Percentiles rank a stretch among this genome's conserved stretches.
Conservation (phyloP, 768 basidiomycete species). For the Collybia nuda region DNA sequence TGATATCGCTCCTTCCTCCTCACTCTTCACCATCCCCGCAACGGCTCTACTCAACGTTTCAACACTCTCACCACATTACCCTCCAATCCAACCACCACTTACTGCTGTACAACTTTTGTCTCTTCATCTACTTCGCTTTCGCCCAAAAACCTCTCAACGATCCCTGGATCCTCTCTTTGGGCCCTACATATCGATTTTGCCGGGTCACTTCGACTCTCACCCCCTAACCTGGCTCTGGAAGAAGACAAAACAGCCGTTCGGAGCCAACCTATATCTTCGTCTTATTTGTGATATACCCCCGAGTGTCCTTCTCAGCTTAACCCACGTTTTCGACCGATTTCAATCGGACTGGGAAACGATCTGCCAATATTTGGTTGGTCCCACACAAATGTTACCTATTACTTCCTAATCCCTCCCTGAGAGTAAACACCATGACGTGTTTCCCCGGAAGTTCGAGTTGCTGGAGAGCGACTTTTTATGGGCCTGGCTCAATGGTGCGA, state of each 20-base stretch:
- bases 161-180: slow-evolving; percentile 60
- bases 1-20: slow-evolving; percentile 45
- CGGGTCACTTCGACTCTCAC: slow-evolving; percentile 70
- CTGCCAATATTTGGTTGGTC: slow-evolving; percentile 51
- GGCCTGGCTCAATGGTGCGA: slow-evolving; percentile 88
- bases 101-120: slow-evolving; percentile 77
- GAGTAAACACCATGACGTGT: neutral
- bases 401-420: no score
- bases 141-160: slow-evolving; percentile 38
- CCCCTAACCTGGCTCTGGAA: slow-evolving; percentile 76
- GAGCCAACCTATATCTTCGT: slow-evolving; percentile 13
- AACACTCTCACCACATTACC: slow-evolving; percentile 66
- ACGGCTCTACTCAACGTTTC: slow-evolving; percentile 68
- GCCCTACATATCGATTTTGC: slow-evolving; percentile 80
- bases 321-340: slow-evolving; percentile 47
- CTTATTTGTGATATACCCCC: slow-evolving; percentile 51
- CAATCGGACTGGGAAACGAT: slow-evolving; percentile 58
- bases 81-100: slow-evolving; percentile 33
- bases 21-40: slow-evolving; percentile 71
- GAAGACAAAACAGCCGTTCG: slow-evolving; percentile 5
- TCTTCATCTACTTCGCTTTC: slow-evolving; percentile 75
- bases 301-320: slow-evolving; percentile 38
- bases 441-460: slow-evolving; percentile 3
- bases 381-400: no score
- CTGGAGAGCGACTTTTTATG: slow-evolving; percentile 63